Conservation (phyloP, 116 monocot species). For the Zostera marina region DNA sequence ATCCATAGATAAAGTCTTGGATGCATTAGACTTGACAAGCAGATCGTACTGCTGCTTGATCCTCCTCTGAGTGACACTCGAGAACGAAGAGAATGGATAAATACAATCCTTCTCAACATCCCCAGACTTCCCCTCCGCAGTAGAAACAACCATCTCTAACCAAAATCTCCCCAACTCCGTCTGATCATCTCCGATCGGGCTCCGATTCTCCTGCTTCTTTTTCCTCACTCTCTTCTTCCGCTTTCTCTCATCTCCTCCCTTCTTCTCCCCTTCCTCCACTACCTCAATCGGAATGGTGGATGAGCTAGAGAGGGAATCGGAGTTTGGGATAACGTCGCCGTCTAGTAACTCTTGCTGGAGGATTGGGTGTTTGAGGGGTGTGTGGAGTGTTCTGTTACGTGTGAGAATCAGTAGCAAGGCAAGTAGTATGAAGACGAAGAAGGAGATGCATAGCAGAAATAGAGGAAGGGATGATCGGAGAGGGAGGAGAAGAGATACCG, state of each 20-base stretch:
- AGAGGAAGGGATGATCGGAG: too few species aligned
- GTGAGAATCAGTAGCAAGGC: too few species aligned
- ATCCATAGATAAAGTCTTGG: slow-evolving; percentile 25
- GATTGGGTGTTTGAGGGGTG: neutral
- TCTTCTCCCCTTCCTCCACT: slow-evolving; percentile 1
- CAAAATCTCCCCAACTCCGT: slow-evolving; percentile 3
- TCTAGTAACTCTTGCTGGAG: too few species aligned
- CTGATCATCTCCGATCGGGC: slow-evolving; percentile 6
- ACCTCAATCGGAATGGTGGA: neutral
- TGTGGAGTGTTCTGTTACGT: neutral
- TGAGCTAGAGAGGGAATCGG: neutral
- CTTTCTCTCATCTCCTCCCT: slow-evolving; percentile 10
- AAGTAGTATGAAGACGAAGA: too few species aligned
- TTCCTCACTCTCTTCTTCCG: slow-evolving; percentile 16
- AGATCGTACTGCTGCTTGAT: slow-evolving; percentile 52
- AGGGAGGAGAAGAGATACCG: too few species aligned
- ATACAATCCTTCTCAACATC: neutral
- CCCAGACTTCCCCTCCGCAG: neutral
- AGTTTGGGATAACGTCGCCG: neutral
- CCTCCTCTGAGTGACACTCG: slow-evolving; percentile 45
- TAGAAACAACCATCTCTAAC: neutral
- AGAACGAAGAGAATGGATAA: slow-evolving; percentile 37
- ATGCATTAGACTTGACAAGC: slow-evolving; percentile 39
- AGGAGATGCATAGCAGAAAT: too few species aligned
- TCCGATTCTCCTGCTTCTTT: slow-evolving; percentile 11